These are phyloP conservation scores for Fraxinus sp. DNA, from an alignment of 305 asterid species.

Conservation along the genomic window DNA sequence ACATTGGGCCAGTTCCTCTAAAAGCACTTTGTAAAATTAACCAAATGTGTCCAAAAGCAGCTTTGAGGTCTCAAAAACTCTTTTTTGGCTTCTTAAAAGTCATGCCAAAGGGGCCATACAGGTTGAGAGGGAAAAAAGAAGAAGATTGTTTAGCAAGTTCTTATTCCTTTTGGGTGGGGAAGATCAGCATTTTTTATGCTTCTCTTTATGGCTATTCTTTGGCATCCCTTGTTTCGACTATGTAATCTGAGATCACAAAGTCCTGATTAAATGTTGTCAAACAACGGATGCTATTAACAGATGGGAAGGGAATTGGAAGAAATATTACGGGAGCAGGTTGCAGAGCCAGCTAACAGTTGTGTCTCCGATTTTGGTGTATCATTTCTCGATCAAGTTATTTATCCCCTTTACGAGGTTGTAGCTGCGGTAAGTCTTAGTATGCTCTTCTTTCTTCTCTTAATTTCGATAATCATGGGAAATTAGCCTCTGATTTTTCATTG, in stretches of 20 bases:
- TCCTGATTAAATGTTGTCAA: slow-evolving; percentile 23
- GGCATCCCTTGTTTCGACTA: background rate
- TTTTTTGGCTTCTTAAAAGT: background rate
- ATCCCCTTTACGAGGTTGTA: slow-evolving; percentile 75
- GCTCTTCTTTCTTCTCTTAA: slow-evolving; percentile 24
- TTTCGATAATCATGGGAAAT: slow-evolving; percentile 11
- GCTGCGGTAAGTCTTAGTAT: slow-evolving; percentile 67
- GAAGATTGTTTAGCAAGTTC: background rate
- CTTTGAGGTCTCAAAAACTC: no score
- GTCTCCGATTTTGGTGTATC: slow-evolving; percentile 72
- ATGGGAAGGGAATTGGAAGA: slow-evolving; percentile 97
- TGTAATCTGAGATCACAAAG: slow-evolving; percentile 16
- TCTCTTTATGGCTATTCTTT: background rate
- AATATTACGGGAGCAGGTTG: slow-evolving; percentile 56
- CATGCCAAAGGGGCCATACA: background rate
- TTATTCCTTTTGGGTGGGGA: slow-evolving; percentile 4
- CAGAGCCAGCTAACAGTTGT: slow-evolving; percentile 89
- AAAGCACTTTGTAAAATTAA: no score
- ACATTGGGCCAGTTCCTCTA: background rate
- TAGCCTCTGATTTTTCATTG: background rate
- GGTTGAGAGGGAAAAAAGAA: background rate
- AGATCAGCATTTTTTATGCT: background rate
- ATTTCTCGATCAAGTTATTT: slow-evolving; percentile 81
- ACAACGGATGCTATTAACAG: slow-evolving; percentile 49
- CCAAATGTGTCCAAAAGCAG: background rate